phyloP scores from a whole-genome alignment of 1,139 yeast species.

The Sugiyamaella xylanicola region DNA sequence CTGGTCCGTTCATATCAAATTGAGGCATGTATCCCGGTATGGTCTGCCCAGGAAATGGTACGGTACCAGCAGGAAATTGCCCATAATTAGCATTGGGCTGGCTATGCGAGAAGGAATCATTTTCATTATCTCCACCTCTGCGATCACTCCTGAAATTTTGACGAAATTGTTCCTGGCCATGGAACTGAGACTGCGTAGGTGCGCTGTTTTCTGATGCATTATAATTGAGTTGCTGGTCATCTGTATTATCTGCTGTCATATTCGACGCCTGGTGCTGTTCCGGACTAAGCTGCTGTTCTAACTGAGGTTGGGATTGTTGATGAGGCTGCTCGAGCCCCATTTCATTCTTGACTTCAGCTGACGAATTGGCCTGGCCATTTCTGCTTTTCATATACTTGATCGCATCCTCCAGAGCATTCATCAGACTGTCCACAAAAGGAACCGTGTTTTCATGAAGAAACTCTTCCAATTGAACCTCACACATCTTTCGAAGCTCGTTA shows the following conservation, averaged over 20 bases:
- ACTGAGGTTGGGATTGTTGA: not conserved
- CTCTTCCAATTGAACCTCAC: constrained; percentile 45
- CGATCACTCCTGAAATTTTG: constrained; percentile 18
- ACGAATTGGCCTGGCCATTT: not conserved
- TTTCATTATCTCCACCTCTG: not conserved
- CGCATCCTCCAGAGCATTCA: constrained; percentile 31
- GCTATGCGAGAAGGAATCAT: not conserved
- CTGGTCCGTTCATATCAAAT: constrained; percentile 17
- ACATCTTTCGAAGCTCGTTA: constrained; percentile 40
- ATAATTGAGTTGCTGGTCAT: not conserved
- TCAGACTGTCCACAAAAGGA: constrained; percentile 40
- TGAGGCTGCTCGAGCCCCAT: not conserved
- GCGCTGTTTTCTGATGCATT: not conserved
- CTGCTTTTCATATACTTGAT: not conserved
- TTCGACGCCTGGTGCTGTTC: constrained; percentile 13
- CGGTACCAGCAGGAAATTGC: not conserved
- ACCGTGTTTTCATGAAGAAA: constrained; percentile 38
- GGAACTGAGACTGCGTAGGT: constrained; percentile 11
- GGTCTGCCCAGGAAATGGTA: not conserved
- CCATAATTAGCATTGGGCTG: constrained; percentile 1
- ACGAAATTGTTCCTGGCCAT: constrained; percentile 23
- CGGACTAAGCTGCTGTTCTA: not conserved
- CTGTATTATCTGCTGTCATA: not conserved
- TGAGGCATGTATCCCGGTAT: constrained; percentile 31
- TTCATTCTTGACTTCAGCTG: not conserved